Evolutionary conservation across 352 stramenopile genomes (phyloP).

Genomic region (Pythium grandisporangium): DNA sequence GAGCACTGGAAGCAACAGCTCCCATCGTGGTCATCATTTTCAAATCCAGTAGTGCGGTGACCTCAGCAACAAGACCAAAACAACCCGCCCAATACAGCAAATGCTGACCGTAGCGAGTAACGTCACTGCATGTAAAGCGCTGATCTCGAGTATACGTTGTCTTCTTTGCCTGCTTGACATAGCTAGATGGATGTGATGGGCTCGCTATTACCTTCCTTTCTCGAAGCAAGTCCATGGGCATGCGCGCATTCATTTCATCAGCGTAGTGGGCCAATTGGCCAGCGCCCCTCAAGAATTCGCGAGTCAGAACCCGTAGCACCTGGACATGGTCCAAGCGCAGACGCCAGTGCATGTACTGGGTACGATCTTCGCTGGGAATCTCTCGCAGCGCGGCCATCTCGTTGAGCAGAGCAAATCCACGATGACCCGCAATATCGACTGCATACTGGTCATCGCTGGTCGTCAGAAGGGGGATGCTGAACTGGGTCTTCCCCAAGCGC

Average conservation of each 20-base stretch:
- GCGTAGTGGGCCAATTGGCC: conserved; percentile 36
- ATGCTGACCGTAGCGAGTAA: conserved; percentile 65
- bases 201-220: background rate
- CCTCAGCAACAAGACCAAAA: conserved; percentile 49
- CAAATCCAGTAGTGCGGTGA: conserved; percentile 33
- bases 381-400: conserved; percentile 27
- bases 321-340: conserved; percentile 51
- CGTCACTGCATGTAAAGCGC: conserved; percentile 22
- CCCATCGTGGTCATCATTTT: conserved; percentile 13
- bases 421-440: conserved; percentile 49
- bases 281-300: conserved; percentile 44
- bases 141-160: too few relatives aligned
- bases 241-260: conserved; percentile 45
- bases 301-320: conserved; percentile 30
- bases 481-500: conserved; percentile 28
- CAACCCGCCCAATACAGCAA: conserved; percentile 68
- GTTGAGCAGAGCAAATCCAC: conserved; percentile 30
- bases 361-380: conserved; percentile 1
- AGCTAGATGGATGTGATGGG: background rate
- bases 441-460: conserved; percentile 50
- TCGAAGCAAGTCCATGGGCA: conserved; percentile 16
- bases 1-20: too few relatives aligned
- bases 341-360: conserved; percentile 38
- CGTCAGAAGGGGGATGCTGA: conserved; percentile 43
- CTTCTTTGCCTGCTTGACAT: conserved; percentile 7